Base-by-base conservation (phyloP, 768 basidiomycete species). In the Suillus variegatus region DNA sequence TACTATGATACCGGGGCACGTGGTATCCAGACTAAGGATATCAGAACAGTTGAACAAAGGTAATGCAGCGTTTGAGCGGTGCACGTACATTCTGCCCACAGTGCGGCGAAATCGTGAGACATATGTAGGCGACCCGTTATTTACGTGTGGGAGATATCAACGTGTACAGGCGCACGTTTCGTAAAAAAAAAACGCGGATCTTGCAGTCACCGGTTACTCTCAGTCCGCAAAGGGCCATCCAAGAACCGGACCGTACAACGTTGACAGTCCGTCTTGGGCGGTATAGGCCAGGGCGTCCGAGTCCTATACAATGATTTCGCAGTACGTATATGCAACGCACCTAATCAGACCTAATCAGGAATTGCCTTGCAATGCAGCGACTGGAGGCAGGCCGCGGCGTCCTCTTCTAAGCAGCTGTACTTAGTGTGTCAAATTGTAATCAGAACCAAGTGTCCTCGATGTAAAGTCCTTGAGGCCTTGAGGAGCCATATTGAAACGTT, bases 321-420 rank as follows among this genome's bases (percentile, higher is more conserved):
- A 56, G 55, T 32, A 32, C 32, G 32, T 32, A 32, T 32, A 32
- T 32, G 32, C 32, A 40, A 58, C 40, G 57, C 57, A 58, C 57
- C 57, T 41, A 58, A 57, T 57, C 6, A 25, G 56, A 60, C 57
- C 57, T 28, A 60, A 60, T 60, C 4, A 60, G 58, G 58, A 41
- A 60, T 43, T 43, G 28, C 58, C 41, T 43, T 28, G 58, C 40
- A 28, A 43, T 25, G 9, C 9, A 58, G 40, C 2, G 6, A 43
- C 43, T 36, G 20, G 38, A 38, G 32, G 28, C 13, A 6, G 20
- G 36, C 51, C 51, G 54, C 54, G 38, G 57, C 38, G n/a, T n/a
- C 35, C 35, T 38, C n/a, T 38, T 3, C 25, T 51, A 12, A 47
- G n/a, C 47, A 49, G 32, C 36, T 38, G 36, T 38, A 38, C 36